Base-by-base conservation (phyloP, 768 basidiomycete species). In the Serendipita sp. region DNA sequence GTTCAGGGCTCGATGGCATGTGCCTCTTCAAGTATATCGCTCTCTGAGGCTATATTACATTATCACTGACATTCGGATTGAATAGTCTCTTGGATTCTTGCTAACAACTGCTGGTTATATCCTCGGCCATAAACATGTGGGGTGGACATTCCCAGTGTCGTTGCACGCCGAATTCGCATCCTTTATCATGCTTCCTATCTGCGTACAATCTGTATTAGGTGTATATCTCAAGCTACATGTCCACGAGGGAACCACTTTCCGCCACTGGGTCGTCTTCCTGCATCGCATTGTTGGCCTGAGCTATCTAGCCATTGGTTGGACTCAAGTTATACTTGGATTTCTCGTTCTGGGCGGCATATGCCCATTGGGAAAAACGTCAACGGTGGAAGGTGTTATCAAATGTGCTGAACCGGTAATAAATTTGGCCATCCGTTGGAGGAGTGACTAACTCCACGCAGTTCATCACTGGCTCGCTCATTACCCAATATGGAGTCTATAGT, bases 141-240 rank as follows among this genome's bases (percentile, higher is more conserved):
- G 94, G 0, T 80, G 93, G 30, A 74, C 79, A 65, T 97, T 95
- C 70, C 81, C 83, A 1, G 76, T 78, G 34, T 87, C 88, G 3
- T 82, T 82, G 0, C 93, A 96, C 71, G 88, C 85, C 3, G 73
- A 74, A 11, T 83, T 87, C 68, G 86, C 85, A 75, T 92, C 56
- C 76, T 87, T 65, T 18, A 66, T 80, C 53, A 75, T 88, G 68
- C 58, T 83, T 44, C 84, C 89, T 15, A 82, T 93, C 45, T 68
- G 79, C 13, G 68, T 76, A 1, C 93, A 96, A 74, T 76, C 88
- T 10, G 69, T 72, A 28, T 76, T 92, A 56, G 94, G 94, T 3
- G 81, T 91, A 48, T 97, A 95, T 74, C 85, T 97, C 69, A 96
- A 95, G 74, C 76, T 94, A 4, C 94, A 96, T 73, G 85, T 96